Base-by-base conservation (phyloP, 139 green algal genomes). In the Tetraselmis striata region DNA sequence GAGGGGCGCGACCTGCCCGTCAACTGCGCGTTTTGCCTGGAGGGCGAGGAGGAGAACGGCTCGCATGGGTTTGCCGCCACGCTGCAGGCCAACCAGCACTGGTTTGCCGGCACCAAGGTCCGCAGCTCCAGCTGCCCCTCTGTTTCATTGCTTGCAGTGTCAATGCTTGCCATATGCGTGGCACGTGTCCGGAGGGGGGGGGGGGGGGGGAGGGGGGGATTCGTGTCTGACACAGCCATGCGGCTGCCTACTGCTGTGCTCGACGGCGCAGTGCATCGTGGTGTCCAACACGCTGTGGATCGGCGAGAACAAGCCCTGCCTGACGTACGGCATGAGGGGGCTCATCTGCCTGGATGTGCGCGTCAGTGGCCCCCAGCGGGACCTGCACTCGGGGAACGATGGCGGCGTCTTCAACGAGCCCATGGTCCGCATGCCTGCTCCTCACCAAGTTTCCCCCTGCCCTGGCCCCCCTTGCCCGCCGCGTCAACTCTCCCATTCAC, bases 281-380 rank as follows among this genome's bases (percentile, higher is more conserved):
- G 96, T 98, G 84, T 91, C 82, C 86, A 98, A 98, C 90, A 96
- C 95, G 82, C 83, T 93, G 32, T 98, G 94, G 94, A 92, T 98
- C 77, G 95, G 94, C 5, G 96, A 99, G 87, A 86, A 88, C 32
- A 76, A 91, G 83, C 96, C 96, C 1, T 99, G 96, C 90, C 85
- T 99, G n/a, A 98, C 94, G 0, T 98, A 97, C 85, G 96, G 96
- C 87, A 98, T 98, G 95, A 82, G 93, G 18, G 92, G 94, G 76
- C 95, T 95, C 89, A 94, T 95, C 28, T 91, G 77, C 59, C 32
- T 80, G 81, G 31, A 88, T 87, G 86, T 77, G 25, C 84, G 93
- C 85, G 90, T 94, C 59, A 89, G 79, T 1, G 95, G 95, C 2
- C 93, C 95, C 0, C 67, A 88, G 24, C 89, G 92, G 2, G 95